Evolutionary conservation across 257 asterid genomes (phyloP).

Genomic region (Parsonsia alboflavescens): DNA sequence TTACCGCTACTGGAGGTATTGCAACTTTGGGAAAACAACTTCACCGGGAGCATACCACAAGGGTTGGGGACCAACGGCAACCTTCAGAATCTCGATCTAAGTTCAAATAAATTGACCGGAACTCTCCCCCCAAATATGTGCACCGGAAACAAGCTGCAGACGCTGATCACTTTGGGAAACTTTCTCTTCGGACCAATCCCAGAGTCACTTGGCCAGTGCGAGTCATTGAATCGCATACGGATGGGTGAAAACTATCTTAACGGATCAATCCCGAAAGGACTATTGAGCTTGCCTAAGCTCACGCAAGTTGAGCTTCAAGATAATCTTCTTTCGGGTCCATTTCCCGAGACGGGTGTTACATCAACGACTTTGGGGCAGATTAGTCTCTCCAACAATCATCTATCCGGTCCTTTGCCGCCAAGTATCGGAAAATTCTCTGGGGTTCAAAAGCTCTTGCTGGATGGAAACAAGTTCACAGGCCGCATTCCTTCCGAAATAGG

Average conservation of each 20-base stretch:
- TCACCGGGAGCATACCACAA: slow-evolving; percentile 80
- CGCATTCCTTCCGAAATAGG: slow-evolving; percentile 73
- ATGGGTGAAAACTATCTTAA: slow-evolving; percentile 88
- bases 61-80: slow-evolving; percentile 67
- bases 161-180: slow-evolving; percentile 75
- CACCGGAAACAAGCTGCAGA: slow-evolving; percentile 52
- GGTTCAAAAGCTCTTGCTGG: slow-evolving; percentile 89
- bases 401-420: slow-evolving; percentile 69
- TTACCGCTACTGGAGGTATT: slow-evolving; percentile 73
- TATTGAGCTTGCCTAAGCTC: slow-evolving; percentile 66
- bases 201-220: slow-evolving; percentile 65
- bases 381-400: slow-evolving; percentile 74
- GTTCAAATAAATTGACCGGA: slow-evolving; percentile 89
- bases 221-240: slow-evolving; percentile 65
- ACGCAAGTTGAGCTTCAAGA: slow-evolving; percentile 87
- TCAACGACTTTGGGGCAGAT: slow-evolving; percentile 70
- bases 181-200: slow-evolving; percentile 85
- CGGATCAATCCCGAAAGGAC: slow-evolving; percentile 79
- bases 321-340: slow-evolving; percentile 67
- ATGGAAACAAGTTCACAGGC: slow-evolving; percentile 85
- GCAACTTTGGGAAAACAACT: slow-evolving; percentile 94
- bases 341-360: slow-evolving; percentile 42
- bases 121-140: slow-evolving; percentile 70
- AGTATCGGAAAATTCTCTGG: slow-evolving; percentile 77
- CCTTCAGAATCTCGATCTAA: slow-evolving; percentile 62